Conservation (phyloP, 257 asterid genomes). For the Solanum stenotomum region DNA sequence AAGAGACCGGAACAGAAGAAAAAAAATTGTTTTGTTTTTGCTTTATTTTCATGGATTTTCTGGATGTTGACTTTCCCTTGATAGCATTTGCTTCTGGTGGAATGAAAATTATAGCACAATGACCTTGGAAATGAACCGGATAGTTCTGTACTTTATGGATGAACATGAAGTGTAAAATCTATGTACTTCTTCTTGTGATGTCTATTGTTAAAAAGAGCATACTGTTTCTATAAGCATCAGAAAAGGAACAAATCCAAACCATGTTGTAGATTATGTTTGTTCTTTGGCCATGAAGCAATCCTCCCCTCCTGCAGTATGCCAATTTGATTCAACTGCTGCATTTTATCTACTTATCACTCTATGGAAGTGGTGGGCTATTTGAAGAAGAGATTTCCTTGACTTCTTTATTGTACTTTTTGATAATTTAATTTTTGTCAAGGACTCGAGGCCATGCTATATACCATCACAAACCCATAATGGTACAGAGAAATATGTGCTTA, state of each 20-base stretch:
- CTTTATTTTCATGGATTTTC: background rate
- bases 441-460: background rate
- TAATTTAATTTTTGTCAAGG: background rate
- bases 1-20: background rate
- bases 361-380: background rate
- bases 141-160: background rate
- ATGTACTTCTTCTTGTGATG: background rate
- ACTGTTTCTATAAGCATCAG: background rate
- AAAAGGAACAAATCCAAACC: background rate
- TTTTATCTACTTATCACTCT: background rate
- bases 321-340: background rate
- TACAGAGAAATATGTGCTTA: background rate
- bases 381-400: background rate
- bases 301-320: background rate
- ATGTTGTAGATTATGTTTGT: background rate
- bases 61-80: background rate
- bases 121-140: background rate
- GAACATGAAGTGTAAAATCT: background rate
- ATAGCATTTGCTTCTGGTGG: background rate
- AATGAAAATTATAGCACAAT: background rate
- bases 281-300: background rate
- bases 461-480: background rate
- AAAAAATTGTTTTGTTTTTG: background rate
- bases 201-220: background rate
- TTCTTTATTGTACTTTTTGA: background rate